Conservation (phyloP, 2,329 filamentous ascomycete genomes). For the Fusarium torreyae region DNA sequence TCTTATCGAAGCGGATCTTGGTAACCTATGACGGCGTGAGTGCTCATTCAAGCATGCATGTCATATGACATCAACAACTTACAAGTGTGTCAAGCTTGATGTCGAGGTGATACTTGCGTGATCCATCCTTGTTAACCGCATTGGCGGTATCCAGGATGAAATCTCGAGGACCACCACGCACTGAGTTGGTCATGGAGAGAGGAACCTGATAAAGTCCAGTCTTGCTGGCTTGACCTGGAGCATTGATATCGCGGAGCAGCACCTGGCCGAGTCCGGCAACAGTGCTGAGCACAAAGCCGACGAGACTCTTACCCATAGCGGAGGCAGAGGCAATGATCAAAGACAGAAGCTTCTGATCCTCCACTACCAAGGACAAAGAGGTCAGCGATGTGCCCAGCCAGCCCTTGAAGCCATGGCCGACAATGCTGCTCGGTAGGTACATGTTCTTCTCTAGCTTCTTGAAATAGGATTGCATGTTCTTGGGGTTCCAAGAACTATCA, state of each 20-base stretch:
- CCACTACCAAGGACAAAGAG: constrained; percentile 44
- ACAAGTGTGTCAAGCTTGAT: constrained; percentile 50
- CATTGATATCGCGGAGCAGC: constrained; percentile 50
- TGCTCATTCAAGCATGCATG: fast-evolving
- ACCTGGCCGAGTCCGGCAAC: constrained; percentile 48
- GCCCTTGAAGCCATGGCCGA: constrained; percentile 61
- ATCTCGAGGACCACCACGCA: constrained; percentile 69
- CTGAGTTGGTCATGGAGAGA: constrained; percentile 64
- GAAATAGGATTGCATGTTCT: constrained; percentile 61
- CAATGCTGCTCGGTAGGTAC: constrained; percentile 56
- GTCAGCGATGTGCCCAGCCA: constrained; percentile 52
- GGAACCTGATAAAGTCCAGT: constrained; percentile 70
- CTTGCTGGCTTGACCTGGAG: constrained; percentile 38
- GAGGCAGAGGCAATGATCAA: constrained; percentile 48
- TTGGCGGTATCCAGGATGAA: constrained; percentile 61
- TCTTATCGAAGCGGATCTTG: constrained; percentile 56
- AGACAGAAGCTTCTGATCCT: constrained; percentile 51
- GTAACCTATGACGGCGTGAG: constrained; percentile 39
- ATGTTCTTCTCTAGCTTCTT: constrained; percentile 60
- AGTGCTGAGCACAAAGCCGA: constrained; percentile 33
- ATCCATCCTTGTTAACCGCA: constrained; percentile 42
- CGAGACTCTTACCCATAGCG: constrained; percentile 48
- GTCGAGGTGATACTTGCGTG: constrained; percentile 49
- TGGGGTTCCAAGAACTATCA: constrained; percentile 59
- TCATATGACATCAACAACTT: fast-evolving